Base-by-base conservation (phyloP, 768 basidiomycete species). In the Kwoniella dendrophila region DNA sequence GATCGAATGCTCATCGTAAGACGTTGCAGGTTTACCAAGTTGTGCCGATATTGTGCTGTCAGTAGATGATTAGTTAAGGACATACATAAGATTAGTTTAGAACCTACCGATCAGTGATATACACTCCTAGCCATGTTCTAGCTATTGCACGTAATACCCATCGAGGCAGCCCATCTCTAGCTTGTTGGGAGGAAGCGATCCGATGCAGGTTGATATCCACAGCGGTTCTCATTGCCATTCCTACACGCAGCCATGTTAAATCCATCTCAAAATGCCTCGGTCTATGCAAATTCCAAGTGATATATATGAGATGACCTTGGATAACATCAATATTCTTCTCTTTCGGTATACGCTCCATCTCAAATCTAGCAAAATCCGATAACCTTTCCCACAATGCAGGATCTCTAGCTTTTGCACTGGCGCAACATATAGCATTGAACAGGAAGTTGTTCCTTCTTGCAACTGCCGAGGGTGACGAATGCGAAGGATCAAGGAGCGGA, bases 341-440 rank as follows among this genome's bases (percentile, higher is more conserved):
- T 54, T 64, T 67, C 10, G 72, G 72, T 11, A 74, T 22, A 7
- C 72, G 59, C 32, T 69, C 69, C 67, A 69, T 74, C 55, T 74
- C 72, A 48, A 51, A 64, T 29, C 51, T 41, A 27, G 72, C 68
- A 51, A 74, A 74, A 6, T 61, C 67, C 33, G 65, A 61, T 30
- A 74, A 43, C 22, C 68, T 51, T 4, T 54, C 51, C 72, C 72
- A 74, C 12, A 74, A 32, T 2, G 36, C 48, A 7, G 60, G 56
- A 40, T 71, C 59, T 63, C 55, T 68, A 6, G 69, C 49, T 26
- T 68, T 45, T 6, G 72, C 72, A 16, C 70, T 58, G 22, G 66
- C 59, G 45, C 70, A 71, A 56, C 72, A 74, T 22, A 74, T 71
- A 2, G 72, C 69, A 55, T 74, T 74, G 61, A 74, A 74, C n/a